These are phyloP conservation scores for Pleomassaria siparia DNA, from an alignment of 2,329 filamentous ascomycete genomes.

Conservation along the genomic window DNA sequence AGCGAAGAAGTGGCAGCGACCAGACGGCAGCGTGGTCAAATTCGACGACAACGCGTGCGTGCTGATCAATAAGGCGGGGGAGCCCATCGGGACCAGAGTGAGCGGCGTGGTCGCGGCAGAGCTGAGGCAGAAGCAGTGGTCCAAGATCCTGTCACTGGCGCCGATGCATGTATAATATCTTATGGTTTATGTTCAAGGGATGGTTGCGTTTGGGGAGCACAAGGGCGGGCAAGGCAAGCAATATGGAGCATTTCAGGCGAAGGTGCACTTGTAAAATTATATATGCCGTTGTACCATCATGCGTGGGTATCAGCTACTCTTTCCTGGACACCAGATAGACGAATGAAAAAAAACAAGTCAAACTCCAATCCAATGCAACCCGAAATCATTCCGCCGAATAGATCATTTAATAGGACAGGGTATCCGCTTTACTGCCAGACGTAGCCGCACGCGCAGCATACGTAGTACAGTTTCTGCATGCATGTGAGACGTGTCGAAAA, in stretches of 20 bases:
- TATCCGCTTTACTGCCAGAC: constrained; percentile 61
- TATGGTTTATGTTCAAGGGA: neutral
- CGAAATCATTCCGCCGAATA: neutral
- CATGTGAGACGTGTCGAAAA: constrained; percentile 13
- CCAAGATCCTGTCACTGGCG: constrained; percentile 94
- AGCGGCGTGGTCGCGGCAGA: constrained; percentile 83
- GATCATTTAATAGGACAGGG: neutral
- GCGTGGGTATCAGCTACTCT: constrained; percentile 39
- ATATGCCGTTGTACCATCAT: constrained; percentile 33
- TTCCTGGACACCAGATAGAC: constrained; percentile 27
- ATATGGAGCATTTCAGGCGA: neutral
- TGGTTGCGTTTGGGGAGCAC: constrained; percentile 9
- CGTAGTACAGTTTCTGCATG: constrained; percentile 57
- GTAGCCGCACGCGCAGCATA: constrained; percentile 90
- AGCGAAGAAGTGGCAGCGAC: constrained; percentile 79
- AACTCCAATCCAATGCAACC: constrained; percentile 37
- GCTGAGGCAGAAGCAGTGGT: constrained; percentile 91
- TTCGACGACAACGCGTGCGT: constrained; percentile 99
- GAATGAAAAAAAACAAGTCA: constrained; percentile 20
- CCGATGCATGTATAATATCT: constrained; percentile 69
- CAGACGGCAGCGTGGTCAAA: constrained; percentile 84
- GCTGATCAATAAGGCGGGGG: constrained; percentile 92
- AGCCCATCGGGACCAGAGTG: constrained; percentile 82
- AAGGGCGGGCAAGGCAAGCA: constrained; percentile 5
- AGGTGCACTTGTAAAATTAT: constrained; percentile 18